Base-by-base conservation (phyloP, 164 flowering plant genomes). In the Aristolochia contorta region DNA sequence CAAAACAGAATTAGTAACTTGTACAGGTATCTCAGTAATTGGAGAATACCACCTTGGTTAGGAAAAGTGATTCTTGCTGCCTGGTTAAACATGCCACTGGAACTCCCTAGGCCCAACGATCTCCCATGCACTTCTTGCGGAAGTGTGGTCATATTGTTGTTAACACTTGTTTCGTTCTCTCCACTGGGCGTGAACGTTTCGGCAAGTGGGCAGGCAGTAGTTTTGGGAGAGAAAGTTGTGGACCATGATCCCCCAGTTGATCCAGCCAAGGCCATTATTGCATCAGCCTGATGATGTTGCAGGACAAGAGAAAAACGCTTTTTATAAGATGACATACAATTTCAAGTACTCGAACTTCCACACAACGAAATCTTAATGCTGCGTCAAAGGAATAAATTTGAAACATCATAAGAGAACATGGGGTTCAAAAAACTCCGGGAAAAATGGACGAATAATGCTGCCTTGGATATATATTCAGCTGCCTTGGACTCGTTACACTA, bases 181-280 rank as follows among this genome's bases (percentile, higher is more conserved):
- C 75, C 77, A 48, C 54, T 65, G 16, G 71, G 77, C 19, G 54
- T 53, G 56, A 57, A 55, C 37, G 71, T 58, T 59, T 81, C 91
- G 63, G 62, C 54, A 43, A 71, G 63, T 12, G 71, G 69, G 46
- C 58, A 73, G 6, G 14, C 56, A 43, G 54, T 59, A 22, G 90
- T 71, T 65, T 82, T 89, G 12, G 84, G 74, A 1, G 78, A 73
- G 66, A 67, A 82, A 18, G 78, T 74, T 63, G 98, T 87, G 4
- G 96, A 89, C 96, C 93, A 92, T n/a, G 98, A 89, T 60, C 87
- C 86, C 63, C 93, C 93, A 69, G 77, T 85, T 61, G 96, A 87
- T 58, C 96, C 98, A 54, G 98, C 98, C 47, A 92, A 72, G 51
- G 91, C 80, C 98, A 92, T 87, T 68, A 92, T 86, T 33, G 87